Evolutionary conservation across 2,329 filamentous ascomycete genomes (phyloP), one percentile per base, ranked within the genome.

Genomic region (Onygena corvina): DNA sequence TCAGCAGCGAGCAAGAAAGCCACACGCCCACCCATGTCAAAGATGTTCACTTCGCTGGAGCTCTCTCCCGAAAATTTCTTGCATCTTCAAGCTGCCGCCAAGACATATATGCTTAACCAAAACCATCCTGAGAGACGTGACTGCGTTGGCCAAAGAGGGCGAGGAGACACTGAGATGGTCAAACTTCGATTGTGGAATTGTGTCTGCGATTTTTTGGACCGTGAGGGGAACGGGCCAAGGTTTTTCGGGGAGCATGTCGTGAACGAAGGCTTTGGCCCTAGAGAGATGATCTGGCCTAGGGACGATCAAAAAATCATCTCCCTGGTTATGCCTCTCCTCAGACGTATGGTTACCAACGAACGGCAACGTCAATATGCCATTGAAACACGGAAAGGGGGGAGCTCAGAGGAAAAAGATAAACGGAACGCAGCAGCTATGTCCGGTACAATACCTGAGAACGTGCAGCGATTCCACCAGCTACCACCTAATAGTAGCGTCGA

Each of bases 311-410:
- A 72, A 52, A 75, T 79, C 46, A 74, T 79, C 34, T 67, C 71
- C n/a, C 61, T 76, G 18, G 71, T 77, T n/a, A 77, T 75, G 53
- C 76, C 75, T 9, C 59, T 79, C 40, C 64, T 79, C 51, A 63
- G 76, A 50, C 67, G 76, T 20, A 77, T 79, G 74, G 75, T 79
- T 9, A 78, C 75, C 12, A 79, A 79, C 51, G 76, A 79, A 58
- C 67, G 76, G 20, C 76, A 79, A 57, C 66, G 76, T 31, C 67
- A 74, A 57, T 79, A 79, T 59, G 76, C 76, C 1, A 71, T 76
- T 25, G 73, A 76, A 59, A 75, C 72, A 1, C 67, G 76, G 34
- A 77, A 74, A 53, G 69, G 70, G 8, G 68, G 69, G 3, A 62
- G 62, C 30, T 21, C 57, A 1, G 64, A 66, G 4, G 70, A 69